These are phyloP conservation scores for Beauveria caledonica DNA, from an alignment of 2,329 filamentous ascomycete species.

Conservation along the genomic window DNA sequence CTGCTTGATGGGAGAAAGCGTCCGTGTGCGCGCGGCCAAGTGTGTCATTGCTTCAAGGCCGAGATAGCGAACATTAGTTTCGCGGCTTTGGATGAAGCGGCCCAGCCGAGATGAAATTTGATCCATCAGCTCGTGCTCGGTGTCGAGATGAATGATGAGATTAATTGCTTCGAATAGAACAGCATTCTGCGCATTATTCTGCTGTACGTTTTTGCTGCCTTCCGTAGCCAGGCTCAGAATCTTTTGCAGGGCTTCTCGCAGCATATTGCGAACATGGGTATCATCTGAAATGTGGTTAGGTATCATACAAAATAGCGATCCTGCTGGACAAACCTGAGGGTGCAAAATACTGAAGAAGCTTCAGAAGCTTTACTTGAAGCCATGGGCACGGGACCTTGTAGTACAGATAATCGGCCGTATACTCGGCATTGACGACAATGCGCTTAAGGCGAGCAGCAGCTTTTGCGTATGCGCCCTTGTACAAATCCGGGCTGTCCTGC, in stretches of 20 bases:
- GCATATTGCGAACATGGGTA: constrained; percentile 81
- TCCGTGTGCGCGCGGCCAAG: constrained; percentile 86
- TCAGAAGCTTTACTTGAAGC: constrained; percentile 91
- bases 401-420: constrained; percentile 86
- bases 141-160: constrained; percentile 93
- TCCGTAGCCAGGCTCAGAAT: constrained; percentile 90
- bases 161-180: constrained; percentile 98
- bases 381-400: constrained; percentile 99
- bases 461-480: constrained; percentile 90
- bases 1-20: constrained; percentile 93
- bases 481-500: constrained; percentile 89
- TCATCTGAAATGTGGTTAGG: constrained; percentile 55
- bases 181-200: constrained; percentile 98
- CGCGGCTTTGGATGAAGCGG: constrained; percentile 91
- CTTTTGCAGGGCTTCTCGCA: constrained; percentile 82
- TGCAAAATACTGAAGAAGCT: constrained; percentile 90
- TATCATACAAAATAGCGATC: constrained; percentile 5
- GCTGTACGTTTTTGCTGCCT: constrained; percentile 94
- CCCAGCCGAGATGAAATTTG: constrained; percentile 87
- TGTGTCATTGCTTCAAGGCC: constrained; percentile 98
- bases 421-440: constrained; percentile 84
- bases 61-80: constrained; percentile 95
- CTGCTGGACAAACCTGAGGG: constrained; percentile 62
- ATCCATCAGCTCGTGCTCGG: constrained; percentile 88
- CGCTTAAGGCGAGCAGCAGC: constrained; percentile 83